Evolutionary conservation across 495 filamentous ascomycete genomes (phyloP).

Genomic region (Letharia columbiana): DNA sequence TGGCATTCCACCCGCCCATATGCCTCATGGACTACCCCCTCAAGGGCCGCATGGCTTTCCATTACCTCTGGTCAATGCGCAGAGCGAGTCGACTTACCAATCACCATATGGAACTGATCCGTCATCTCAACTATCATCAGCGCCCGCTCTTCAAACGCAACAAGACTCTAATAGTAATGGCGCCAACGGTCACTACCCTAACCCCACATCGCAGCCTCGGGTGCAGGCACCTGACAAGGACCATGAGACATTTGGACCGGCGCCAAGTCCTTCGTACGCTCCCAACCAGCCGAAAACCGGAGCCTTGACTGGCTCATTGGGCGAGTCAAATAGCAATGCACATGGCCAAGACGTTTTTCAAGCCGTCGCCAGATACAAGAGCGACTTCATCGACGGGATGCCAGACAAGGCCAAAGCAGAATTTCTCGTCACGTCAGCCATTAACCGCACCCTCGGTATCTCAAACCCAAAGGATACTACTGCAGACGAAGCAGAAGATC

Average conservation of each 20-base stretch:
- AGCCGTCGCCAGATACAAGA: constrained; percentile 22
- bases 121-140: constrained; percentile 14
- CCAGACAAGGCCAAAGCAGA: constrained; percentile 17
- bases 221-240: constrained; percentile 15
- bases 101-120: constrained; percentile 25
- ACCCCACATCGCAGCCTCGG: constrained; percentile 1
- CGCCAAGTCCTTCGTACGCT: constrained; percentile 20
- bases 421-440: constrained; percentile 22
- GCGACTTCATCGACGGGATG: constrained; percentile 17
- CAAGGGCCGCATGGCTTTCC: constrained; percentile 17
- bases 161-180: constrained; percentile 15
- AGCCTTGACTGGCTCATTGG: constrained; percentile 14
- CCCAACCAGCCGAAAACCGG: constrained; percentile 21
- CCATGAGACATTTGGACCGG: constrained; percentile 7
- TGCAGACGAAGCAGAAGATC: constrained; percentile 26
- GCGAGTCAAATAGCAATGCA: constrained; percentile 4
- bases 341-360: constrained; percentile 10
- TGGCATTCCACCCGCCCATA: constrained; percentile 31
- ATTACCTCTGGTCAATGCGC: constrained; percentile 21
- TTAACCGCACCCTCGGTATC: constrained; percentile 26
- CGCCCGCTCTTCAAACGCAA: constrained; percentile 13
- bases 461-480: constrained; percentile 33
- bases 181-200: constrained; percentile 1
- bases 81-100: constrained; percentile 23
- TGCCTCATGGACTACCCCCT: constrained; percentile 27